A percentile compares a stretch with the other conserved stretches of the same genome.
Conservation (phyloP, 257 asterid genomes). For the Solanum clarkiae region DNA sequence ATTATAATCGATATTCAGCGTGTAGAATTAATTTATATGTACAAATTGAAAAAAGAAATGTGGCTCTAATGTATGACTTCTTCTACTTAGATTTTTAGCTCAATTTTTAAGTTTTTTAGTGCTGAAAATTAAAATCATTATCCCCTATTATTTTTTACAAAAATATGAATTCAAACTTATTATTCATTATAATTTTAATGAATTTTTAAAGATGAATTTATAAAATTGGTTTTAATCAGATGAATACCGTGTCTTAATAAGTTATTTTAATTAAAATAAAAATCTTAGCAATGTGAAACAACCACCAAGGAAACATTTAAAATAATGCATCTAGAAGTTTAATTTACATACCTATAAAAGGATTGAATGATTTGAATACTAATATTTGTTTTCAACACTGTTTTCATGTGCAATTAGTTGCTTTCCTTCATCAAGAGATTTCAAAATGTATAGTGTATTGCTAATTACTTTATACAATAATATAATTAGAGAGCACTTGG, state of each 20-base stretch:
- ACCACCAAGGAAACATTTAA: background rate
- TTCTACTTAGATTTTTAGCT: background rate
- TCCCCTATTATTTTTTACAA: background rate
- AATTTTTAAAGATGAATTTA: background rate
- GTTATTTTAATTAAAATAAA: background rate
- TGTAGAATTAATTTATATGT: background rate
- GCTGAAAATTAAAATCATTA: background rate
- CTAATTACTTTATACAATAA: background rate
- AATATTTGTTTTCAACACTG: background rate
- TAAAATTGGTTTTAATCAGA: background rate
- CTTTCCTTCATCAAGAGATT: background rate
- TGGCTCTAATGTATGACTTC: background rate
- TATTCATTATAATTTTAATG: background rate
- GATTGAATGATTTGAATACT: background rate
- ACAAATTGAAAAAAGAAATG: background rate
- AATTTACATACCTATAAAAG: background rate
- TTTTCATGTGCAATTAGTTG: background rate
- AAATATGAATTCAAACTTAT: background rate
- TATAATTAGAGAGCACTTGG: background rate
- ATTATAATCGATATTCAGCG: background rate
- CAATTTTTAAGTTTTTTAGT: background rate
- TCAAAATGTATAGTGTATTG: background rate
- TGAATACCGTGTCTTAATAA: background rate
- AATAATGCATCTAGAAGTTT: background rate
- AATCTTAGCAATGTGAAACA: background rate